Conservation (phyloP, 495 filamentous ascomycete species). For the Chaetomium tenue region DNA sequence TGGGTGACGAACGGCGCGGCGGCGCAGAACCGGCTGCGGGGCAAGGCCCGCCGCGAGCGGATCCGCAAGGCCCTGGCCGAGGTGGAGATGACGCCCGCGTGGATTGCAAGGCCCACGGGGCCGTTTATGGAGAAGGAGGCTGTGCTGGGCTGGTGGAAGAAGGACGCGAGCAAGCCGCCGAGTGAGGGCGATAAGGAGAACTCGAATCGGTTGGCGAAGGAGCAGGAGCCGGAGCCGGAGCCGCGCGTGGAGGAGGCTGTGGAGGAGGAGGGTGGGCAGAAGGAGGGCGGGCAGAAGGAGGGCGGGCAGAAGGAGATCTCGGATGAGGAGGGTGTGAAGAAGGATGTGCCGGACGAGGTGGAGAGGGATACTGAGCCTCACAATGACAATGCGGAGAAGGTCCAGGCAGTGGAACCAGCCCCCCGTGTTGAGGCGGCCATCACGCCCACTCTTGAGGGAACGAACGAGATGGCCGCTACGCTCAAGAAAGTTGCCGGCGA, state of each 20-base stretch:
- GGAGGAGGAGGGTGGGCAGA: not conserved
- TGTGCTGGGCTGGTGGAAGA: conserved; percentile 32
- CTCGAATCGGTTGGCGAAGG: conserved; percentile 33
- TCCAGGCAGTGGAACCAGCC: not conserved
- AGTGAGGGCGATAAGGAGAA: conserved; percentile 51
- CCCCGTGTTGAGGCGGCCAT: not conserved
- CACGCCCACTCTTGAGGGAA: no score
- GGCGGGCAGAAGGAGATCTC: not conserved
- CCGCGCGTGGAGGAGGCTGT: not conserved
- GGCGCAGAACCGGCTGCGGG: conserved; percentile 54
- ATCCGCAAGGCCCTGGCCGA: conserved; percentile 49
- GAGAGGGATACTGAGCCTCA: not conserved
- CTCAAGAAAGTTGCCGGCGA: not conserved
- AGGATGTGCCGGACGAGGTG: not conserved
- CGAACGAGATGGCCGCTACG: not conserved
- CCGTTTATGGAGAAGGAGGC: conserved; percentile 6
- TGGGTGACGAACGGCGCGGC: conserved; percentile 75
- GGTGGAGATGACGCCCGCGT: conserved; percentile 36
- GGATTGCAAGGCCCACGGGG: conserved; percentile 27
- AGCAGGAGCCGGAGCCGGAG: not conserved
- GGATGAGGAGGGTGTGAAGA: not conserved
- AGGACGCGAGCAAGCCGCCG: conserved; percentile 19
- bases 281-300: not conserved
- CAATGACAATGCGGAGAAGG: not conserved
- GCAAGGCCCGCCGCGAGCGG: conserved; percentile 48